A percentile compares a stretch with the other conserved stretches of the same genome.
These are phyloP conservation scores for Aspergillus tamarii DNA, from an alignment of 2,329 filamentous ascomycete genomes.

Conservation along the genomic window DNA sequence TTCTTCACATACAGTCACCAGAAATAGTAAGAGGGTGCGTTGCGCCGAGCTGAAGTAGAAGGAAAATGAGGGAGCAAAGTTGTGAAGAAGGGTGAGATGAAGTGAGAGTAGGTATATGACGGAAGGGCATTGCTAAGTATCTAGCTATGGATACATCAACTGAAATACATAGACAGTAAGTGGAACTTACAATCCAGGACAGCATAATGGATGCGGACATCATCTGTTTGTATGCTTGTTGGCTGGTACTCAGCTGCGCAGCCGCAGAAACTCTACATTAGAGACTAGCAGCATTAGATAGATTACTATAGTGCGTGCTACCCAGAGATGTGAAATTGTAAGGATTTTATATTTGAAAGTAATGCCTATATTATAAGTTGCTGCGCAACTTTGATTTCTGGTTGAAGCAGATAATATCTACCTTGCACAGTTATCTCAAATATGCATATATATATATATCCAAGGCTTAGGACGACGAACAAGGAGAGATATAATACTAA, in stretches of 20 bases:
- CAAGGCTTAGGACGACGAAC: background rate
- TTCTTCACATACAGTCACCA: background rate
- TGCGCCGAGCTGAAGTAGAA: background rate
- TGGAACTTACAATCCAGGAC: background rate
- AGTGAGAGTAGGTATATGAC: background rate
- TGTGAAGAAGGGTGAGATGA: background rate
- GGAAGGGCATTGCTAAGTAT: no score
- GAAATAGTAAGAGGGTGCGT: background rate
- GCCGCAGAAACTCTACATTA: background rate
- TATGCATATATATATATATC: background rate
- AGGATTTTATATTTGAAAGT: no score
- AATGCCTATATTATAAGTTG: no score
- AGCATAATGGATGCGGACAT: background rate
- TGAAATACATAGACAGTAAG: background rate
- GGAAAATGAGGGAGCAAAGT: background rate
- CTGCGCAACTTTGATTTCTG: background rate
- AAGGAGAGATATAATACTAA: background rate
- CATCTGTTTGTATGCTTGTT: background rate
- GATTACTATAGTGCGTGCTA: background rate
- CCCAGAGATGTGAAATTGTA: background rate
- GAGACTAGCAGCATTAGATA: background rate
- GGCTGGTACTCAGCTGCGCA: background rate
- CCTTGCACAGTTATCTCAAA: no score
- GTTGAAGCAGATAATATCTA: no score
- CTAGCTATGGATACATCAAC: background rate